Evolutionary conservation across 805 yeast genomes (phyloP).

Genomic region (Monosporozyma aquatica): DNA sequence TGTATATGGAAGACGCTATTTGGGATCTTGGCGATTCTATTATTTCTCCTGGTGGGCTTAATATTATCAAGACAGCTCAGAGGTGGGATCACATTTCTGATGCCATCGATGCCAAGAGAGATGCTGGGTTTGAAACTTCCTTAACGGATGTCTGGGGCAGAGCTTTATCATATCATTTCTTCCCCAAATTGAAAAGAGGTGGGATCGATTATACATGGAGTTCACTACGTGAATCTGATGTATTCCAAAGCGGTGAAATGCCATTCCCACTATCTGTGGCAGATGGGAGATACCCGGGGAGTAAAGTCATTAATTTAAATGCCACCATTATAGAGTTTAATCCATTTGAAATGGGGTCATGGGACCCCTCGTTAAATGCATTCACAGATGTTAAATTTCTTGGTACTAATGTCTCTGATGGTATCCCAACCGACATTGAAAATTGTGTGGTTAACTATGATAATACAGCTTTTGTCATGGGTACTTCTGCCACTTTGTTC

Average conservation of each 20-base stretch:
- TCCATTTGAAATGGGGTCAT: constrained; percentile 74
- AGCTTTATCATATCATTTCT: constrained; percentile 61
- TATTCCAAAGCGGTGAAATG: constrained; percentile 52
- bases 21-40: constrained; percentile 69
- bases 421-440: constrained; percentile 38
- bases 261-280: constrained; percentile 65
- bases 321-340: constrained; percentile 59
- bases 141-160: constrained; percentile 78
- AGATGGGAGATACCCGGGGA: constrained; percentile 58
- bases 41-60: constrained; percentile 52
- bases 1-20: constrained; percentile 34
- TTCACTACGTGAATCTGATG: constrained; percentile 49
- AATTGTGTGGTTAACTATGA: constrained; percentile 64
- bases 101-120: constrained; percentile 42
- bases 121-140: constrained; percentile 59
- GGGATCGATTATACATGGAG: constrained; percentile 56
- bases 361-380: constrained; percentile 67
- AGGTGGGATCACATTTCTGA: constrained; percentile 46
- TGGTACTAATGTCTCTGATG: constrained; percentile 58
- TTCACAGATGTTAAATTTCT: constrained; percentile 61
- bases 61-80: constrained; percentile 42
- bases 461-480: constrained; percentile 72
- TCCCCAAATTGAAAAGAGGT: constrained; percentile 50
- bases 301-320: constrained; percentile 46
- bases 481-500: constrained; percentile 75